Conservation (phyloP, 2,329 filamentous ascomycete species). For the Cadophora sp. region DNA sequence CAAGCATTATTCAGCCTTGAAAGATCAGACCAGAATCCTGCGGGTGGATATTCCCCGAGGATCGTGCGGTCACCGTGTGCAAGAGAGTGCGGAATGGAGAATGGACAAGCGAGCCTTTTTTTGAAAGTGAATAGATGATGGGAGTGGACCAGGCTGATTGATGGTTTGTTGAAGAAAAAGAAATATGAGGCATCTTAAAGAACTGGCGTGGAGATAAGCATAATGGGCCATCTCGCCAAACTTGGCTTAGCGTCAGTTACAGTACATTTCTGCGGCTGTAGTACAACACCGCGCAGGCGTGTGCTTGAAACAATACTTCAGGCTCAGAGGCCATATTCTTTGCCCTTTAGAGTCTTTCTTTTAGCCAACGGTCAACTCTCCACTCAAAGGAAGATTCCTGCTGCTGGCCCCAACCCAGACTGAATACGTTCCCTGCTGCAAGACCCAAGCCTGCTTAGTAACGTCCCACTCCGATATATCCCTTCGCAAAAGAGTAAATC, state of each 20-base stretch:
- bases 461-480: too few species aligned
- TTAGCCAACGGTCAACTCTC: too few species aligned
- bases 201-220: not conserved
- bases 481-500: too few species aligned
- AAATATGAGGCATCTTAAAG: not conserved
- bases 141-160: not conserved
- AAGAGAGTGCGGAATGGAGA: not conserved
- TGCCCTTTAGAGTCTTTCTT: too few species aligned
- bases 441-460: too few species aligned
- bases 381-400: too few species aligned
- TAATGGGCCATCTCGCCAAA: not conserved
- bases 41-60: not conserved
- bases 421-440: too few species aligned
- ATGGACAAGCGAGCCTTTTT: not conserved
- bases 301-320: too few species aligned
- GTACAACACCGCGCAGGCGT: too few species aligned
- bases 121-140: not conserved
- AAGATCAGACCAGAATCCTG: slow-evolving; percentile 13
- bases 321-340: too few species aligned
- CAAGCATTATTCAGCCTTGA: slow-evolving; percentile 12
- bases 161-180: not conserved
- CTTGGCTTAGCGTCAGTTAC: not conserved
- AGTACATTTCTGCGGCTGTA: not conserved
- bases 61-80: not conserved
- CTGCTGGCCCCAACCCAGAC: too few species aligned